phyloP scores from a whole-genome alignment of 352 stramenopile species.

The Phytophthora fragariaefolia region DNA sequence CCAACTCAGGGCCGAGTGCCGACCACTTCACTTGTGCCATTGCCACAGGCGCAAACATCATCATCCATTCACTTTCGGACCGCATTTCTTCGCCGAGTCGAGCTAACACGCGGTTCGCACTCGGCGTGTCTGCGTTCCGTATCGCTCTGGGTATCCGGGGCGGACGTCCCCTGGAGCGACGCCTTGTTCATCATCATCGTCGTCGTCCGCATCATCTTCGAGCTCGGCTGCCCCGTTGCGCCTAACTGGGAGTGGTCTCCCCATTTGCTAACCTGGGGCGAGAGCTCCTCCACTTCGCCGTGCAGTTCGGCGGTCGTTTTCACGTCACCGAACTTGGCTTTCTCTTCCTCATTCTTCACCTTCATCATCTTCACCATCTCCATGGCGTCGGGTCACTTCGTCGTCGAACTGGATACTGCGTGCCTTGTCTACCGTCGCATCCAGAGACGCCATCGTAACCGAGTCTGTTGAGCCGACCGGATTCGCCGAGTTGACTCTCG shows the following conservation, averaged over 20 bases:
- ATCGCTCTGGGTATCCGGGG: not conserved
- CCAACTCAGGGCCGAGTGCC: not conserved
- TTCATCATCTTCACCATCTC: not conserved
- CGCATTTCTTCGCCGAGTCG: not conserved
- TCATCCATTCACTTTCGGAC: not conserved
- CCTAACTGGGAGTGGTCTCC: too few relatives aligned
- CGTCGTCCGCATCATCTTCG: too few relatives aligned
- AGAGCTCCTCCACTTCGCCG: not conserved
- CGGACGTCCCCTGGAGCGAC: too few relatives aligned
- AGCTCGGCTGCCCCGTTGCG: too few relatives aligned
- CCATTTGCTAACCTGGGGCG: not conserved
- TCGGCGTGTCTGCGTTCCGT: not conserved
- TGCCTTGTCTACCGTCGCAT: not conserved
- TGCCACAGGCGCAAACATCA: not conserved
- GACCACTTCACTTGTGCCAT: constrained; percentile 1
- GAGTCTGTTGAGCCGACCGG: too few relatives aligned
- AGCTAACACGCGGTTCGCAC: not conserved
- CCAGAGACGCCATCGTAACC: too few relatives aligned
- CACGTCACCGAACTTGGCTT: too few relatives aligned
- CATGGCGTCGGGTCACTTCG: not conserved
- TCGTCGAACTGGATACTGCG: not conserved
- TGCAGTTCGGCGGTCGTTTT: not conserved
- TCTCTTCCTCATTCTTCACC: not conserved
- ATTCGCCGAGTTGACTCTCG: not conserved
- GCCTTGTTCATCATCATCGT: too few relatives aligned